A percentile compares a stretch with the other conserved stretches of the same genome.
phyloP scores from a whole-genome alignment of 768 basidiomycete genomes.

The Royoungia palumana region DNA sequence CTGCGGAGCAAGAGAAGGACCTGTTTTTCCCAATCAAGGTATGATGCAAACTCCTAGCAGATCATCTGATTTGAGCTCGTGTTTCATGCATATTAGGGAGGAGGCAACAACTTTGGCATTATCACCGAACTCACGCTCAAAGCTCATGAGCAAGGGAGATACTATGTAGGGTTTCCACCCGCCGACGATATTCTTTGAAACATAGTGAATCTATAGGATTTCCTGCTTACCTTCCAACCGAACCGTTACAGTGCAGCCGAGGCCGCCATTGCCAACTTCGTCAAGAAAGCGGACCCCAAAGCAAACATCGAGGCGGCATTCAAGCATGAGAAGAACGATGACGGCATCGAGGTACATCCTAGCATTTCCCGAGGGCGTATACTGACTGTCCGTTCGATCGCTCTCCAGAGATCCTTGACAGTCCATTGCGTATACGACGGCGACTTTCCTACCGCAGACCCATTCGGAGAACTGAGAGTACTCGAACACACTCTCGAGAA shows the following conservation, averaged over 20 bases:
- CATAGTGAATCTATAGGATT: neutral
- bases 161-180: conserved; percentile 6
- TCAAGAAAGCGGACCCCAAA: conserved; percentile 3
- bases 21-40: conserved; percentile 11
- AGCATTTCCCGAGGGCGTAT: neutral
- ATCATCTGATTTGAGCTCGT: neutral
- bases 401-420: too few species aligned
- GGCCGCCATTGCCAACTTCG: conserved; percentile 2
- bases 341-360: conserved; percentile 2
- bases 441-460: too few species aligned
- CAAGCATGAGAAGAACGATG: neutral
- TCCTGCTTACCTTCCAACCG: conserved; percentile 2
- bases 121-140: conserved; percentile 24
- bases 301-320: conserved; percentile 10
- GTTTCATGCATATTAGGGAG: conserved; percentile 10
- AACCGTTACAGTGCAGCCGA: conserved; percentile 1
- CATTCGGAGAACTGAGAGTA: too few species aligned
- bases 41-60: neutral
- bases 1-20: neutral
- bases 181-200: neutral
- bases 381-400: neutral
- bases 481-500: too few species aligned
- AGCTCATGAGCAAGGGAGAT: conserved; percentile 11
- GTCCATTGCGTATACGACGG: too few species aligned
- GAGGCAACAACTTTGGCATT: conserved; percentile 30